A percentile compares a stretch with the other conserved stretches of the same genome.
These are phyloP conservation scores for Aspergillus brunneoviolaceus DNA, from an alignment of 2,329 filamentous ascomycete genomes.

Conservation along the genomic window DNA sequence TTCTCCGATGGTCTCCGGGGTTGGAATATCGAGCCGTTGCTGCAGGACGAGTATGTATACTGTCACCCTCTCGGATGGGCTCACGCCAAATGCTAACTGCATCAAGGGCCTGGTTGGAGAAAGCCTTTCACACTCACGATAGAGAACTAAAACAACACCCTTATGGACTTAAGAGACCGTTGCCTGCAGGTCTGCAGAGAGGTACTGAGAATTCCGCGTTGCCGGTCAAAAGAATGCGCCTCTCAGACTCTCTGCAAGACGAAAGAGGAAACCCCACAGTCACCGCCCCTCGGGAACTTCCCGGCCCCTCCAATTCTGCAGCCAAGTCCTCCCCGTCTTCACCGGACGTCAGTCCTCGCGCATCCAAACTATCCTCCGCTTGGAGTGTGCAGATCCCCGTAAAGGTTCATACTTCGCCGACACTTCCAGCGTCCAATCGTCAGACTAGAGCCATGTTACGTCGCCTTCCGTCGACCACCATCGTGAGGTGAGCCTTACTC, in stretches of 20 bases:
- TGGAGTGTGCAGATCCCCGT: conserved; percentile 28
- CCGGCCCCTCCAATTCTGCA: conserved; percentile 7
- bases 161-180: conserved; percentile 19
- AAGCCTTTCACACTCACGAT: conserved; percentile 25
- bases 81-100: conserved; percentile 10
- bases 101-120: conserved; percentile 36
- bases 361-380: conserved; percentile 10
- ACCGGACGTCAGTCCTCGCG: conserved; percentile 11
- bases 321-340: not conserved
- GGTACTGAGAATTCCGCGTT: conserved; percentile 9
- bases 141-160: conserved; percentile 6
- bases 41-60: conserved; percentile 28
- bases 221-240: conserved; percentile 27
- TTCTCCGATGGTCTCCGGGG: conserved; percentile 21
- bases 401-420: conserved; percentile 22
- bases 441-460: conserved; percentile 35
- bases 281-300: conserved; percentile 1
- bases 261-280: conserved; percentile 12
- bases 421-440: conserved; percentile 13
- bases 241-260: conserved; percentile 32
- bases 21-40: conserved; percentile 11
- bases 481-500: conserved; percentile 22
- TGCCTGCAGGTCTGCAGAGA: conserved; percentile 10
- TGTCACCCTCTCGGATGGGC: not conserved
- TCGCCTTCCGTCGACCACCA: conserved; percentile 14